These are phyloP conservation scores for Cytospora chrysosperma DNA, from an alignment of 2,329 filamentous ascomycete species.

Conservation along the genomic window DNA sequence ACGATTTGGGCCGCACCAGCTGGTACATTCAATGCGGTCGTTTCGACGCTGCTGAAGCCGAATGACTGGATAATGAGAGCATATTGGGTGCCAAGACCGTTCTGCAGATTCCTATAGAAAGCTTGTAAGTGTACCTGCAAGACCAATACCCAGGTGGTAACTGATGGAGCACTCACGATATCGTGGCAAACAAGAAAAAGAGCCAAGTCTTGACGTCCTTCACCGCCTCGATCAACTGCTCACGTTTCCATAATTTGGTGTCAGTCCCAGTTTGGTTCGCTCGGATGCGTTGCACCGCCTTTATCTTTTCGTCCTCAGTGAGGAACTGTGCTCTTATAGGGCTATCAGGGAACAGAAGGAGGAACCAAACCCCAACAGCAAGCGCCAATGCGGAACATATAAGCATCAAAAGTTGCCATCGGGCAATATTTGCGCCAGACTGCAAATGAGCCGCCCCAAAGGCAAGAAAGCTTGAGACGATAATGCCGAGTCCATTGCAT, in stretches of 20 bases:
- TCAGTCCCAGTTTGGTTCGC: constrained; percentile 7
- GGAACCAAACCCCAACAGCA: background rate
- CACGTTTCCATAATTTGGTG: constrained; percentile 4
- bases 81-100: constrained; percentile 1
- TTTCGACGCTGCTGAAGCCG: constrained; percentile 1
- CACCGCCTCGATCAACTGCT: background rate
- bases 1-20: constrained; percentile 4
- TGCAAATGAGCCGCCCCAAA: background rate
- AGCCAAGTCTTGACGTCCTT: constrained; percentile 4
- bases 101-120: background rate
- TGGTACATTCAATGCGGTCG: constrained; percentile 5
- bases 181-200: constrained; percentile 8
- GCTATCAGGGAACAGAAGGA: background rate
- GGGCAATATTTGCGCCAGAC: background rate
- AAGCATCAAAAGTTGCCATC: constrained; percentile 1
- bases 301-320: constrained; percentile 3
- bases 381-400: background rate
- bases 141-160: background rate
- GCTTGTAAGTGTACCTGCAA: no score
- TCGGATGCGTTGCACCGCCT: background rate
- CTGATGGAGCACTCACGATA: background rate
- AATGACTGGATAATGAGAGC: constrained; percentile 10
- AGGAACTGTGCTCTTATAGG: constrained; percentile 2
- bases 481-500: background rate
- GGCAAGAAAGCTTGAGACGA: background rate